phyloP scores from a whole-genome alignment of 257 asterid species.

The Thymus mandschuricus region DNA sequence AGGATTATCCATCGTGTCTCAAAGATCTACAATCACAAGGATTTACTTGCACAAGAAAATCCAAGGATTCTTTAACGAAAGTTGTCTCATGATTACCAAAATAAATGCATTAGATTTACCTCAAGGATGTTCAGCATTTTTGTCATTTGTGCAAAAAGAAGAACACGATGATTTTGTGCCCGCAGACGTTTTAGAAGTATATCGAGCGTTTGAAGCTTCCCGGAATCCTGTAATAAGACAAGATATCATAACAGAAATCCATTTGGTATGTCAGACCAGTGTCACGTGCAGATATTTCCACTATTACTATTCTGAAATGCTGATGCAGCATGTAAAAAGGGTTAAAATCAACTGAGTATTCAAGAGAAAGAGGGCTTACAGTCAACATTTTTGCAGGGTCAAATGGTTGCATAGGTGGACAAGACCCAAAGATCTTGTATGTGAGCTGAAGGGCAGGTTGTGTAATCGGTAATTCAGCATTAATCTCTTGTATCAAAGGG shows the following conservation, averaged over 20 bases:
- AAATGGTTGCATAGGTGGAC: slow-evolving; percentile 99
- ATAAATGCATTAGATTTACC: slow-evolving; percentile 47
- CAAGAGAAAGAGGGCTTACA: slow-evolving; percentile 42
- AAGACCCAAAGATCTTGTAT: slow-evolving; percentile 82
- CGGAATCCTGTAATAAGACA: slow-evolving; percentile 78
- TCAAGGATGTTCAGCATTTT: slow-evolving; percentile 94
- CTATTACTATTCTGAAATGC: too few relatives aligned
- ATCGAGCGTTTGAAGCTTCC: slow-evolving; percentile 97
- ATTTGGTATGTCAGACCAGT: slow-evolving; percentile 15
- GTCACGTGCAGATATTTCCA: slow-evolving; percentile 7
- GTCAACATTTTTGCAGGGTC: slow-evolving; percentile 99
- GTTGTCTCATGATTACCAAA: slow-evolving; percentile 14
- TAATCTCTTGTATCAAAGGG: slow-evolving; percentile 89
- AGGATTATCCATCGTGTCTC: not conserved
- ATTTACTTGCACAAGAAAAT: slow-evolving; percentile 14
- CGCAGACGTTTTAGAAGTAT: slow-evolving; percentile 87
- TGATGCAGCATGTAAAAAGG: too few relatives aligned
- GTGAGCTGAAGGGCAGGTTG: slow-evolving; percentile 96
- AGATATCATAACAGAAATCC: slow-evolving; percentile 22
- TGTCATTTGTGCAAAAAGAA: slow-evolving; percentile 97
- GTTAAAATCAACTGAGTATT: too few relatives aligned
- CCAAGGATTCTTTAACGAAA: slow-evolving; percentile 9
- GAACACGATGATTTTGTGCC: slow-evolving; percentile 86
- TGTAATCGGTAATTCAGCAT: slow-evolving; percentile 73
- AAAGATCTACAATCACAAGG: slow-evolving; percentile 11